These are phyloP conservation scores for Cyphellophora europaea DNA, from an alignment of 2,329 filamentous ascomycete species.

Conservation along the genomic window DNA sequence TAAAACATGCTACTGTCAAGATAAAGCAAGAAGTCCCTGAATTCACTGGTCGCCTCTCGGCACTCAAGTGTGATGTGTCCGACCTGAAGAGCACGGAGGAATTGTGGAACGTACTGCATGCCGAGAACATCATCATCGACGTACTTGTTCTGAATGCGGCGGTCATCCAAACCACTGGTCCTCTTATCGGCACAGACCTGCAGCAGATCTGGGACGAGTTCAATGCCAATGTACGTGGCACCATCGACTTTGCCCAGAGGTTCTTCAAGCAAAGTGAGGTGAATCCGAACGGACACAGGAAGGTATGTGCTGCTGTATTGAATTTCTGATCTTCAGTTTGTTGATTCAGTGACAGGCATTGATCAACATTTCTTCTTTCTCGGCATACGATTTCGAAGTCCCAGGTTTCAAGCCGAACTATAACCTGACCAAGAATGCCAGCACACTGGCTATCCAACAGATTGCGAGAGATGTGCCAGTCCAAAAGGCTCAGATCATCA, in stretches of 20 bases:
- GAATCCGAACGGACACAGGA: background rate
- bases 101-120: slow-evolving; percentile 2
- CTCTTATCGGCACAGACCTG: background rate
- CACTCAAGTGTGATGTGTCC: background rate
- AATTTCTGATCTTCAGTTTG: background rate
- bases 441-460: slow-evolving; percentile 2
- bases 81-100: background rate
- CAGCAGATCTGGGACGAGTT: background rate
- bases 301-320: background rate
- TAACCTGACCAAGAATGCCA: background rate
- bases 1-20: background rate
- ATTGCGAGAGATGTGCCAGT: slow-evolving; percentile 1
- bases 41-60: background rate
- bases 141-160: slow-evolving; percentile 6
- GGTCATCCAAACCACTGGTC: background rate
- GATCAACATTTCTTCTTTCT: background rate
- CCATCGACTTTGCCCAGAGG: background rate
- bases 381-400: background rate
- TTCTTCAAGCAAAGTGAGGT: background rate
- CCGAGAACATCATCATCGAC: slow-evolving; percentile 3
- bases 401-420: background rate
- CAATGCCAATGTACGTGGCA: background rate
- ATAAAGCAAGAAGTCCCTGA: slow-evolving; percentile 15
- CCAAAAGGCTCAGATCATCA: slow-evolving; percentile 4
- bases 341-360: too few relatives aligned